Conservation (phyloP, 371 early-diverging fungal genomes). For the Chytridiales sp. region DNA sequence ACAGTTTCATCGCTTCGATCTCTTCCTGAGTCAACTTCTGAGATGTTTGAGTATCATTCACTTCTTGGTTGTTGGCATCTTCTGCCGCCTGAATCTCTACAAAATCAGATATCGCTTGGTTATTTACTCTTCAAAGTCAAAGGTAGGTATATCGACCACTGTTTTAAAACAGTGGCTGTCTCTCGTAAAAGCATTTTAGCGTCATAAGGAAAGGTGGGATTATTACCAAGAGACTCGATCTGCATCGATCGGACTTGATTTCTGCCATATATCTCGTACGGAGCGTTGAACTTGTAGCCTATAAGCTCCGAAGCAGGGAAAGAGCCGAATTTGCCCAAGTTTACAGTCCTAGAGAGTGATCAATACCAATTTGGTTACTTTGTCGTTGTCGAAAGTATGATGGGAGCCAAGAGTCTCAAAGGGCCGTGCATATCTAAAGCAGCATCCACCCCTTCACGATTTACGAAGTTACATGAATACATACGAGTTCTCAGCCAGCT, state of each 20-base stretch:
- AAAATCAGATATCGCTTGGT: background rate
- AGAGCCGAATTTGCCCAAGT: slow-evolving; percentile 91
- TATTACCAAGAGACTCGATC: background rate
- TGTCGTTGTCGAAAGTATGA: background rate
- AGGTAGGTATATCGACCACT: background rate
- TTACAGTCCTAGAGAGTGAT: slow-evolving; percentile 55
- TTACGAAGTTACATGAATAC: background rate
- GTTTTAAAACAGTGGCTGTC: no score
- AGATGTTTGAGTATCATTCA: slow-evolving; percentile 66
- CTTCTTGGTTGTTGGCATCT: slow-evolving; percentile 79
- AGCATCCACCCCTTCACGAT: no score
- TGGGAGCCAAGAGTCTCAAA: background rate
- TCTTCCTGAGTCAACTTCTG: slow-evolving; percentile 84
- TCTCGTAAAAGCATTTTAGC: background rate
- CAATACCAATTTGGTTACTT: no score
- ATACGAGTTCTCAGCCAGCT: slow-evolving; percentile 65
- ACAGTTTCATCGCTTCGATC: slow-evolving; percentile 77
- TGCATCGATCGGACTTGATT: slow-evolving; percentile 14
- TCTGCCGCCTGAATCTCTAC: slow-evolving; percentile 57
- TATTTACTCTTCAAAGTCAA: background rate
- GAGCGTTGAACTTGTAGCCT: slow-evolving; percentile 77
- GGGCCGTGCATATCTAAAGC: background rate
- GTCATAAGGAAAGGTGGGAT: background rate
- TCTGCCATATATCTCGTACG: slow-evolving; percentile 73
- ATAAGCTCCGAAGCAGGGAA: slow-evolving; percentile 77